A percentile compares a stretch with the other conserved stretches of the same genome.
These are phyloP conservation scores for Acanthochlamys bracteata DNA, from an alignment of 106 monocot genomes.

Conservation along the genomic window DNA sequence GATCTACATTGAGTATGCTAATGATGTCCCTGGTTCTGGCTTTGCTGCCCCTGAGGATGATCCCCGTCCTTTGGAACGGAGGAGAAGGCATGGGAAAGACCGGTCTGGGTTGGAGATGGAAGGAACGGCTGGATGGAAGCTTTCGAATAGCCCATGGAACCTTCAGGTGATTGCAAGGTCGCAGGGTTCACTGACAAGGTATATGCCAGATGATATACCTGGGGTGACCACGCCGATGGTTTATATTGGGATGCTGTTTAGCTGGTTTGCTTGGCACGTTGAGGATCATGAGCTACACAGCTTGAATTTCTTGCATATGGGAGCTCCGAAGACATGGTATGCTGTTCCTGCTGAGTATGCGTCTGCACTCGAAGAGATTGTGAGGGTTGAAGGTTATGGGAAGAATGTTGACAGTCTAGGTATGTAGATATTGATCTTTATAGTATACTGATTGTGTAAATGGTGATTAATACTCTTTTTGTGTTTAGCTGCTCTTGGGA, in stretches of 20 bases:
- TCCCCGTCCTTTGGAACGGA: not conserved
- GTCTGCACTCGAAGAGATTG: conserved; percentile 55
- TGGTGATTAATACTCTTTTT: conserved; percentile 4
- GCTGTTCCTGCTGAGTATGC: conserved; percentile 73
- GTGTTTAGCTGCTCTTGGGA: conserved; percentile 56
- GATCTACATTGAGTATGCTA: conserved; percentile 85
- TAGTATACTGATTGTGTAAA: not conserved
- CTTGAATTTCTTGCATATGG: conserved; percentile 87
- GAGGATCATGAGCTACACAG: conserved; percentile 99
- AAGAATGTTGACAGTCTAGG: conserved; percentile 63
- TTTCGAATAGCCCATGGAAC: conserved; percentile 93
- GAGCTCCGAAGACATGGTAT: conserved; percentile 96
- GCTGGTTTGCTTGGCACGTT: conserved; percentile 99
- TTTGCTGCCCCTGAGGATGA: conserved; percentile 35
- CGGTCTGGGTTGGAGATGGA: conserved; percentile 15
- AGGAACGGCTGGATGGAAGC: conserved; percentile 48
- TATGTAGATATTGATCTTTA: not conserved
- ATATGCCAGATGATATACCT: conserved; percentile 94
- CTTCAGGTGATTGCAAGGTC: conserved; percentile 81
- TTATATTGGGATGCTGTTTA: conserved; percentile 95
- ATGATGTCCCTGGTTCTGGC: conserved; percentile 94
- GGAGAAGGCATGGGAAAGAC: not conserved
- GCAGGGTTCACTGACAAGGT: conserved; percentile 78
- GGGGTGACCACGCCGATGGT: conserved; percentile 98
- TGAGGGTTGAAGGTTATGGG: conserved; percentile 68